Percentiles rank a stretch among this genome's conserved stretches.
Conservation (phyloP, 2,329 filamentous ascomycete genomes). For the Pseudogymnoascus sp. region DNA sequence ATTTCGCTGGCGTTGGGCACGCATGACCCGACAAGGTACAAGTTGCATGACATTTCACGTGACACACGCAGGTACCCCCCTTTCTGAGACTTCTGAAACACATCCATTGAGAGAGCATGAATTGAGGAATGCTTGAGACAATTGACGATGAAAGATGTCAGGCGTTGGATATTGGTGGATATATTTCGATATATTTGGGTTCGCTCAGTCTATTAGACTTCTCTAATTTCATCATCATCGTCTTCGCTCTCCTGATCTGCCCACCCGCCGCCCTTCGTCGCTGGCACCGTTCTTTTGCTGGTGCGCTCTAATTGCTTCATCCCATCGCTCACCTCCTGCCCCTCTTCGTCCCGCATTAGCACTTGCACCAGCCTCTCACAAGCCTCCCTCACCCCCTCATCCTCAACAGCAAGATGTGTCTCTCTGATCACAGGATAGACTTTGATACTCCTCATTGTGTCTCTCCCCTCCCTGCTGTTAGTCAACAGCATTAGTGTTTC, state of each 20-base stretch:
- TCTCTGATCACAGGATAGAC: conserved; percentile 89
- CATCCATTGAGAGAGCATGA: neutral
- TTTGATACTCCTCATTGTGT: conserved; percentile 66
- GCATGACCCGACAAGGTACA: neutral
- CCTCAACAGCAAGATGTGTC: conserved; percentile 68
- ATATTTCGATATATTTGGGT: conserved; percentile 3
- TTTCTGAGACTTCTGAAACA: conserved; percentile 10
- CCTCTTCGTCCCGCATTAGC: conserved; percentile 32
- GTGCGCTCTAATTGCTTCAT: conserved; percentile 25
- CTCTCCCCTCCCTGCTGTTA: conserved; percentile 68
- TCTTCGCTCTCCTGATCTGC: conserved; percentile 23
- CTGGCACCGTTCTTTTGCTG: conserved; percentile 12
- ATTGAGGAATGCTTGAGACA: neutral
- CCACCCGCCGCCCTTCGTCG: conserved; percentile 15
- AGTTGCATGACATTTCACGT: neutral
- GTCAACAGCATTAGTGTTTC: conserved; percentile 83
- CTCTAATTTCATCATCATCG: conserved; percentile 30
- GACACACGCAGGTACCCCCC: neutral
- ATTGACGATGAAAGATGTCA: neutral
- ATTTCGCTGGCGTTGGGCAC: neutral
- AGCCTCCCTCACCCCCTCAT: conserved; percentile 75
- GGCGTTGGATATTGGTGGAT: conserved; percentile 3
- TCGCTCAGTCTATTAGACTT: conserved; percentile 24
- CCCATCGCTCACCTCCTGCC: conserved; percentile 24
- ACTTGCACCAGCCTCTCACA: conserved; percentile 84